Conservation (phyloP, 352 stramenopile species). For the Pythium diclinum region DNA sequence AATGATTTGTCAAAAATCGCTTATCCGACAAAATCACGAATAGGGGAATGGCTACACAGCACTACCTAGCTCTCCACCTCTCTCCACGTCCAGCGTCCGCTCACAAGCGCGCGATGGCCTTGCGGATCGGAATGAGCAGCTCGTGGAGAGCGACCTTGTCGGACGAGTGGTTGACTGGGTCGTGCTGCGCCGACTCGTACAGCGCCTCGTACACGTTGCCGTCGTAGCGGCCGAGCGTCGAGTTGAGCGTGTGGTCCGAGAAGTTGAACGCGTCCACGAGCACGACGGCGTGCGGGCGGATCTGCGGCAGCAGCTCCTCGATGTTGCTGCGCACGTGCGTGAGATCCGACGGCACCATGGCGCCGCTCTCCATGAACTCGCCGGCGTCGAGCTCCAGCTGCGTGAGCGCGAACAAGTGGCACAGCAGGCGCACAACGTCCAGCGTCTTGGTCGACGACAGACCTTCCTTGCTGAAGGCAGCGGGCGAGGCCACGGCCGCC, state of each 20-base stretch:
- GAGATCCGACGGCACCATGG: constrained; percentile 45
- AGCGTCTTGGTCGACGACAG: constrained; percentile 27
- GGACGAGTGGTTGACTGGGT: constrained; percentile 56
- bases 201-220: constrained; percentile 74
- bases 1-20: background rate
- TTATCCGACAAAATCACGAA: background rate
- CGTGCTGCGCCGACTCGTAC: constrained; percentile 54
- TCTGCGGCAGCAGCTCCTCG: constrained; percentile 42
- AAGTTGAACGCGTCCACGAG: constrained; percentile 83
- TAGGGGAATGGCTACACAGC: background rate
- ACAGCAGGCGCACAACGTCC: constrained; percentile 52
- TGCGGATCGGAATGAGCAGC: constrained; percentile 59
- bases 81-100: background rate
- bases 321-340: constrained; percentile 46
- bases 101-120: constrained; percentile 27
- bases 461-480: constrained; percentile 31
- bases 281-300: constrained; percentile 66
- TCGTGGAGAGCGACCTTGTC: constrained; percentile 64
- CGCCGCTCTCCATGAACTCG: constrained; percentile 66
- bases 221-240: constrained; percentile 67
- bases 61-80: background rate
- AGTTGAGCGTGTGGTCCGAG: constrained; percentile 69
- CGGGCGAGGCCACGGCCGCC: constrained; percentile 27
- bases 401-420: constrained; percentile 71
- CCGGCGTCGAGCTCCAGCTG: constrained; percentile 58